Evolutionary conservation across 805 yeast species (phyloP).

Genomic region (Zygotorulaspora danielsina): DNA sequence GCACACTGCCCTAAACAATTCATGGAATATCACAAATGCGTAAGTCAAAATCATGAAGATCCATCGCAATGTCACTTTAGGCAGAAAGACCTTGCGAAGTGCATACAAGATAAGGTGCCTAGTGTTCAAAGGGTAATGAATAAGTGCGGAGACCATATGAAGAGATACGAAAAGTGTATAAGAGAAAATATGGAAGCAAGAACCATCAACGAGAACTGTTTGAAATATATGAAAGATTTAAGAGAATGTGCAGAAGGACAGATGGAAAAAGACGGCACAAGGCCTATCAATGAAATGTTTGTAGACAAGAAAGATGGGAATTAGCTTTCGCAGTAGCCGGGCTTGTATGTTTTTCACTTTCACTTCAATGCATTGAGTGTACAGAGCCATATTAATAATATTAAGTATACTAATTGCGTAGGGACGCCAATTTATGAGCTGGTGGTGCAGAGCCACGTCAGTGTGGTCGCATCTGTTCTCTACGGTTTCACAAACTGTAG

Average conservation of each 20-base stretch:
- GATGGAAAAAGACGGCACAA: conserved; percentile 15
- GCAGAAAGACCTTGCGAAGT: conserved; percentile 54
- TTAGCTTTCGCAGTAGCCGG: too few species aligned
- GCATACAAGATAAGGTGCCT: conserved; percentile 65
- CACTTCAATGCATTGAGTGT: too few species aligned
- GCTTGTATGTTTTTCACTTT: too few species aligned
- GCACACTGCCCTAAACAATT: conserved; percentile 70
- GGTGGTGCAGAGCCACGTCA: too few species aligned
- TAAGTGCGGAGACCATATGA: conserved; percentile 54
- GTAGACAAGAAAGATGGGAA: conserved; percentile 3
- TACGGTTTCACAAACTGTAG: too few species aligned
- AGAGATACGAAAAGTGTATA: conserved; percentile 64
- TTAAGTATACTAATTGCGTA: too few species aligned
- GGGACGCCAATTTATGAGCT: too few species aligned
- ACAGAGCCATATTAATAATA: too few species aligned
- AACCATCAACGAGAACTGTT: conserved; percentile 48
- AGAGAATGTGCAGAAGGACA: conserved; percentile 53
- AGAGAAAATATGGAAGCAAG: conserved; percentile 39
- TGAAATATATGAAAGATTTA: conserved; percentile 48
- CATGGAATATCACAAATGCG: conserved; percentile 67
- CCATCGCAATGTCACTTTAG: conserved; percentile 48
- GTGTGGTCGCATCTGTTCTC: too few species aligned
- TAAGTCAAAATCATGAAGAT: conserved; percentile 52
- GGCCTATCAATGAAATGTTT: conserved; percentile 23
- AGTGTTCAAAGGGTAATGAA: conserved; percentile 64